Percentiles rank a stretch among this genome's conserved stretches.
Evolutionary conservation across 1,284 basidiomycete genomes (phyloP).

Genomic region (Ganoderma lucidum): DNA sequence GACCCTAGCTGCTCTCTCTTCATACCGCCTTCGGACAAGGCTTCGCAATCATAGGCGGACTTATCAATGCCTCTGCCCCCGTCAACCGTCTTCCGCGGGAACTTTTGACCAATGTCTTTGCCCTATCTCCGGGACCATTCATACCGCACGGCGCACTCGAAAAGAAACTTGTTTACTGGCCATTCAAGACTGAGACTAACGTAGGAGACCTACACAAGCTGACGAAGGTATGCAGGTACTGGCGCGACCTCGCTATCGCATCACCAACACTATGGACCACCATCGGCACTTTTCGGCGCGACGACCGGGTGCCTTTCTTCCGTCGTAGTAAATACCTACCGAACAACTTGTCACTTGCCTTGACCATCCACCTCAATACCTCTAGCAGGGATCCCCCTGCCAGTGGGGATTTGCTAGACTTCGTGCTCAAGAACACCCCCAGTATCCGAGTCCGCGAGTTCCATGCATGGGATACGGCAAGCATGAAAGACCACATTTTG

Average conservation of each 20-base stretch:
- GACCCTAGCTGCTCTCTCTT: not conserved
- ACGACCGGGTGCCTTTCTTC: not conserved
- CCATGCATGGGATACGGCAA: not conserved
- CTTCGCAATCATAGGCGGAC: not conserved
- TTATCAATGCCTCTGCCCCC: not conserved
- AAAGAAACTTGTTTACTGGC: not conserved
- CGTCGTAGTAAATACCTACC: not conserved
- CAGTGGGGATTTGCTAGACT: not conserved
- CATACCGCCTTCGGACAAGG: not conserved
- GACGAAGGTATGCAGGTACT: too few relatives aligned
- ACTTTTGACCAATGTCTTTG: not conserved
- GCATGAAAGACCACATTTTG: not conserved
- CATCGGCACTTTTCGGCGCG: not conserved
- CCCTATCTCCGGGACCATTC: not conserved
- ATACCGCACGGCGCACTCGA: not conserved
- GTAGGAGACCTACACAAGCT: not conserved
- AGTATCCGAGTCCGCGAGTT: not conserved
- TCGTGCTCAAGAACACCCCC: not conserved
- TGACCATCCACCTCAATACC: not conserved
- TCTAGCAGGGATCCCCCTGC: not conserved
- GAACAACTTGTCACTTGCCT: not conserved
- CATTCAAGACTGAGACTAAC: not conserved
- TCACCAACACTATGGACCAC: not conserved
- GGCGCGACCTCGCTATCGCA: too few relatives aligned
- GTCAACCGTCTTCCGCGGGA: not conserved